Percentiles rank a stretch among this genome's conserved stretches.
Conservation (phyloP, 1,139 yeast species). For the Blastobotrys indianensis region DNA sequence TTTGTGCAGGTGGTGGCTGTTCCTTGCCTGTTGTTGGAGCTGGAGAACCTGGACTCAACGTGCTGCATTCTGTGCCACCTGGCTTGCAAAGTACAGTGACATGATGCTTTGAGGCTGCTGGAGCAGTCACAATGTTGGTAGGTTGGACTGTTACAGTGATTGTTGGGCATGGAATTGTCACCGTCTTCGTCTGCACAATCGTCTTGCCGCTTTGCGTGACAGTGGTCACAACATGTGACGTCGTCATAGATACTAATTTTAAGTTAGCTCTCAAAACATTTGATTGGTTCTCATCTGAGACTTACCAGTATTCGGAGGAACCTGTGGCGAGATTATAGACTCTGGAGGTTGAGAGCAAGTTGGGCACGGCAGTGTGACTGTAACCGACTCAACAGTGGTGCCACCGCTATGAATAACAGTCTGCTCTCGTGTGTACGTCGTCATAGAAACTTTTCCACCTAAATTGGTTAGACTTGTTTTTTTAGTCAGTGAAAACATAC, state of each 20-base stretch:
- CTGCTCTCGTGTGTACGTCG: slow-evolving; percentile 12
- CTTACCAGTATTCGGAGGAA: slow-evolving; percentile 13
- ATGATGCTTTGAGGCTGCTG: too few species aligned
- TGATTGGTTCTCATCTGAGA: background rate
- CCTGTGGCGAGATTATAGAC: slow-evolving; percentile 9
- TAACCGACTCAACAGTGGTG: slow-evolving; percentile 17
- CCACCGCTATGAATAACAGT: slow-evolving; percentile 6
- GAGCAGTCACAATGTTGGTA: too few species aligned
- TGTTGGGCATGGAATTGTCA: slow-evolving; percentile 23
- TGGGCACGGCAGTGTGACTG: slow-evolving; percentile 25
- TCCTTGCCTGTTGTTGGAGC: too few species aligned
- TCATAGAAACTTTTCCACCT: slow-evolving; percentile 7
- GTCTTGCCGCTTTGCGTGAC: slow-evolving; percentile 11
- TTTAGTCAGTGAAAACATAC: slow-evolving; percentile 3
- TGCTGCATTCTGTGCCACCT: too few species aligned
- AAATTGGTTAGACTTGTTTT: slow-evolving; percentile 1
- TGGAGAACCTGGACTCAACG: too few species aligned
- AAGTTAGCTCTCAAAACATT: slow-evolving; percentile 2
- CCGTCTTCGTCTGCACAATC: slow-evolving; percentile 16
- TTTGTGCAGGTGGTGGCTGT: too few species aligned
- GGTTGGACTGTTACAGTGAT: slow-evolving; percentile 9
- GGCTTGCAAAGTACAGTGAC: too few species aligned
- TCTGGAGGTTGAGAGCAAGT: slow-evolving; percentile 13
- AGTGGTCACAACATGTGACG: slow-evolving; percentile 7
- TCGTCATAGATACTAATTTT: slow-evolving; percentile 7